Percentiles rank a stretch among this genome's conserved stretches.
Conservation (phyloP, 2,329 filamentous ascomycete genomes). For the Fusarium marasasianum region DNA sequence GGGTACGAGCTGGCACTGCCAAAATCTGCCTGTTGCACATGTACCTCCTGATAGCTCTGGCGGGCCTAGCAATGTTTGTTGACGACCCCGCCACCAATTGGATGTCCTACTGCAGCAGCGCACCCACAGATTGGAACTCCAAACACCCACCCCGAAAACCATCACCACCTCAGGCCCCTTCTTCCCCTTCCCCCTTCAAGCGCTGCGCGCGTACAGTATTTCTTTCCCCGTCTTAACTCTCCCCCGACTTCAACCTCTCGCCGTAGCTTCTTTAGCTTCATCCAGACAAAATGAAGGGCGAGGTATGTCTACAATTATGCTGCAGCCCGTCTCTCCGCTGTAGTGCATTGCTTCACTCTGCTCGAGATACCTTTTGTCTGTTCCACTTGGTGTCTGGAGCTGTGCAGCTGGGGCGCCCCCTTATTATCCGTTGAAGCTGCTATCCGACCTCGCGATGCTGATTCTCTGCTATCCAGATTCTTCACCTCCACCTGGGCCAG, state of each 20-base stretch:
- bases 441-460: conserved; percentile 25
- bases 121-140: conserved; percentile 43
- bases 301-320: conserved; percentile 54
- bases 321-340: background rate
- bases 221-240: conserved; percentile 37
- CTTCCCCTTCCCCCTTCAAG: conserved; percentile 43
- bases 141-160: conserved; percentile 46
- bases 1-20: conserved; percentile 25
- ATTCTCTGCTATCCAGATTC: conserved; percentile 56
- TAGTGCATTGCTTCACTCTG: conserved; percentile 1
- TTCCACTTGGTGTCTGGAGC: conserved; percentile 36
- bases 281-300: conserved; percentile 63
- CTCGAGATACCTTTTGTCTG: conserved; percentile 16
- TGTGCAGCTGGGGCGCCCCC: conserved; percentile 7
- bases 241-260: conserved; percentile 33
- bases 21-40: conserved; percentile 17
- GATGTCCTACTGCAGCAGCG: conserved; percentile 30
- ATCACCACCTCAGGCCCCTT: conserved; percentile 39
- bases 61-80: conserved; percentile 23
- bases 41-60: conserved; percentile 12
- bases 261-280: conserved; percentile 35
- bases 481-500: conserved; percentile 73
- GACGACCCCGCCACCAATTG: conserved; percentile 43
- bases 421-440: conserved; percentile 16
- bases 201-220: conserved; percentile 49